Evolutionary conservation across 179 eudicot genomes (phyloP).

Genomic region (Heliamphora pulchella): DNA sequence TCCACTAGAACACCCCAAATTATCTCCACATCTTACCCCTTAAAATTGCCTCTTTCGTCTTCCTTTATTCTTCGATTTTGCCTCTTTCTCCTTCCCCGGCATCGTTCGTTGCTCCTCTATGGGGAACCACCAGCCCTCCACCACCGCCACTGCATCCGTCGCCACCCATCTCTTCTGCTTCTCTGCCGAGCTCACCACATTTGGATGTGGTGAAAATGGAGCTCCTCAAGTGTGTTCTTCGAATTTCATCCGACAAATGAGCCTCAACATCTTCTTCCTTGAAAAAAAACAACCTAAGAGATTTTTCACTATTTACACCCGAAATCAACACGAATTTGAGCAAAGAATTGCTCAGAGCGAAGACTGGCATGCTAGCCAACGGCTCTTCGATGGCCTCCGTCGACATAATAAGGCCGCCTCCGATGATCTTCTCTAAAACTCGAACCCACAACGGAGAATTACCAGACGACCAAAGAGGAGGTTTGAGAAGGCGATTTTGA

Average conservation of each 20-base stretch:
- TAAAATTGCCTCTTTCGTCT: too few species aligned
- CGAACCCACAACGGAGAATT: constrained; percentile 32
- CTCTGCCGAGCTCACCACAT: too few species aligned
- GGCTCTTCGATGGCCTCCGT: constrained; percentile 63
- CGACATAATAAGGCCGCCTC: constrained; percentile 21
- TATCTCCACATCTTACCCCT: too few species aligned
- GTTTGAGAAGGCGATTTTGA: constrained; percentile 32
- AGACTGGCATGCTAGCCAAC: constrained; percentile 69
- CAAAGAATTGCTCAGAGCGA: constrained; percentile 55
- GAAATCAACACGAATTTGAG: constrained; percentile 74
- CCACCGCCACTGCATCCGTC: too few species aligned
- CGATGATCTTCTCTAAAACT: constrained; percentile 17
- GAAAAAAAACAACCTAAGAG: constrained; percentile 71
- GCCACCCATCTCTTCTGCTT: too few species aligned
- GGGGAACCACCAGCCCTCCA: too few species aligned
- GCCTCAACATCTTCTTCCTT: constrained; percentile 59
- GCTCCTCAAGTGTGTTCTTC: too few species aligned
- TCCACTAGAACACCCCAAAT: too few species aligned
- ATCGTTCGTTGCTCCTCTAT: too few species aligned
- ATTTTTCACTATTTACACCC: constrained; percentile 32
- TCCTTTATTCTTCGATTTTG: too few species aligned
- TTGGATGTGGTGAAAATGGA: too few species aligned
- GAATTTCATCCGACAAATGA: neutral
- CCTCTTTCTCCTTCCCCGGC: too few species aligned
- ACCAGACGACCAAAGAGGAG: constrained; percentile 15